Conservation (phyloP, 352 stramenopile genomes). For the Phytophthora multivora region DNA sequence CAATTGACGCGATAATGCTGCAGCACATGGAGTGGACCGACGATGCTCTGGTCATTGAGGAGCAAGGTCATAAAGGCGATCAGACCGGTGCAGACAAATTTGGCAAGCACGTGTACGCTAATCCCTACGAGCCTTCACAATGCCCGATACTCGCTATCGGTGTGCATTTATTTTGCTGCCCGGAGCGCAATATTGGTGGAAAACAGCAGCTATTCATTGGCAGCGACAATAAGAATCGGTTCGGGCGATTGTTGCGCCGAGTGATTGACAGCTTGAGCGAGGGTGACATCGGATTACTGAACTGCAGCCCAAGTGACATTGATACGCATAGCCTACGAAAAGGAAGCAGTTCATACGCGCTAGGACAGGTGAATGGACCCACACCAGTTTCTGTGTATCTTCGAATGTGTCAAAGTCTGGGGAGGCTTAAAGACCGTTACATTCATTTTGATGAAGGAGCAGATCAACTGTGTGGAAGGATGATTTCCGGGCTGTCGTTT, state of each 20-base stretch:
- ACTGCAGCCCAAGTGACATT: neutral
- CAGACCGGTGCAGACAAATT: neutral
- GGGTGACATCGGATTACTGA: neutral
- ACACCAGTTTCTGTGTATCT: neutral
- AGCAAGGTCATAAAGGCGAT: conserved; percentile 1
- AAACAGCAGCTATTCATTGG: conserved; percentile 2
- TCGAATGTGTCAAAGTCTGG: neutral
- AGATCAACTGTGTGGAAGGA: conserved; percentile 7
- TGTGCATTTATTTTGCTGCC: conserved; percentile 1
- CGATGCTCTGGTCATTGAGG: neutral
- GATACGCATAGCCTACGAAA: neutral
- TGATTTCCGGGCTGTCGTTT: neutral
- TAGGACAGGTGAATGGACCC: conserved; percentile 1
- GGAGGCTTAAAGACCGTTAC: neutral
- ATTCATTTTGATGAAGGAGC: conserved; percentile 10
- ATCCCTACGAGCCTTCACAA: neutral
- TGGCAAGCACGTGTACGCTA: neutral
- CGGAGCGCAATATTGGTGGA: neutral
- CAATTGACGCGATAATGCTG: conserved; percentile 2
- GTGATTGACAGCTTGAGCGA: neutral
- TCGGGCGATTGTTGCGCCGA: conserved; percentile 4
- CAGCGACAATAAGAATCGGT: conserved; percentile 7
- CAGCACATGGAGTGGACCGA: neutral
- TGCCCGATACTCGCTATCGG: neutral
- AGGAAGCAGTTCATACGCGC: neutral